These are phyloP conservation scores for Trametes sanguinea DNA, from an alignment of 768 basidiomycete genomes.

Conservation along the genomic window DNA sequence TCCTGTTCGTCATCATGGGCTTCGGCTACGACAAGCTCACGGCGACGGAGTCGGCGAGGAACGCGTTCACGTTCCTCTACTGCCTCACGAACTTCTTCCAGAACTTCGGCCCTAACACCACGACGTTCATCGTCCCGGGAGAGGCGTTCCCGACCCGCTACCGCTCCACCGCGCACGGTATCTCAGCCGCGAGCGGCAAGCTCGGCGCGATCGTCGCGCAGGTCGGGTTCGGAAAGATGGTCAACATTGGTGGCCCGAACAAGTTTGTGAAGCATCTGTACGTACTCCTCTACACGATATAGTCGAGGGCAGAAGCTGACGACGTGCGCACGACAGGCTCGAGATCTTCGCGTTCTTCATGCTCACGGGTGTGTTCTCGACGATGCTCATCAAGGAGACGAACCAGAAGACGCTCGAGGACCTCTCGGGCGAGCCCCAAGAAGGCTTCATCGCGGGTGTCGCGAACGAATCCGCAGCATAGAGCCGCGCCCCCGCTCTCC, in stretches of 20 bases:
- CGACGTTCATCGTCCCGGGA: conserved; percentile 46
- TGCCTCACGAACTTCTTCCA: conserved; percentile 46
- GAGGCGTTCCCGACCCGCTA: conserved; percentile 50
- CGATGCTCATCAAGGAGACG: conserved; percentile 79
- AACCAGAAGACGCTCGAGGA: conserved; percentile 67
- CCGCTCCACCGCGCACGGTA: conserved; percentile 45
- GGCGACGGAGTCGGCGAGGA: conserved; percentile 41
- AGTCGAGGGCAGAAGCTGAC: not conserved
- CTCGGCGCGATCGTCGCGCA: conserved; percentile 46
- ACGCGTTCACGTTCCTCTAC: conserved; percentile 80
- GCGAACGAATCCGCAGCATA: not conserved
- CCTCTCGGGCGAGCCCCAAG: conserved; percentile 71
- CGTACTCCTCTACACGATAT: conserved; percentile 28
- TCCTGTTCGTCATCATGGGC: conserved; percentile 41
- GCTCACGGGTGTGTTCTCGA: conserved; percentile 83
- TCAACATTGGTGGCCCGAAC: conserved; percentile 61
- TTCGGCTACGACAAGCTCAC: conserved; percentile 65
- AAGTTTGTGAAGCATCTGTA: conserved; percentile 70
- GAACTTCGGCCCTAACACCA: conserved; percentile 49
- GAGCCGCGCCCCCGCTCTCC: not conserved
- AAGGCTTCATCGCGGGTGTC: conserved; percentile 50
- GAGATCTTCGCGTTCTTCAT: conserved; percentile 86
- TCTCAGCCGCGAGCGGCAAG: conserved; percentile 48
- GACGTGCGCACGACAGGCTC: conserved; percentile 42
- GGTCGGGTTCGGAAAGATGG: conserved; percentile 38